Conservation (phyloP, 306 rosid species). For the Notholithocarpus densiflorus region DNA sequence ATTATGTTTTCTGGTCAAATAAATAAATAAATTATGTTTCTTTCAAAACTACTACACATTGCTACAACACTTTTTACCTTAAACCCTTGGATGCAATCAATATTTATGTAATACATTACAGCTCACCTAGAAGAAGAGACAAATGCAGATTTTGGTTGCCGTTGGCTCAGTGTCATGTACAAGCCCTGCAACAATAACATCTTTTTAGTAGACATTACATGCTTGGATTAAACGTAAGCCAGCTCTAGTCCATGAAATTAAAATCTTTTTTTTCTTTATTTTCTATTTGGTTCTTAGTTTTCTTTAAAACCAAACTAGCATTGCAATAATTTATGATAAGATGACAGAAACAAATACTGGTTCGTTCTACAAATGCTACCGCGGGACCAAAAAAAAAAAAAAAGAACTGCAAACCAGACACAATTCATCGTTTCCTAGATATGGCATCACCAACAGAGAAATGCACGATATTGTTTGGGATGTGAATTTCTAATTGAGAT, state of each 20-base stretch:
- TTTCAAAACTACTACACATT: background rate
- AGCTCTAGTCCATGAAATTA: background rate
- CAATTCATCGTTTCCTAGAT: background rate
- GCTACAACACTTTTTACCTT: background rate
- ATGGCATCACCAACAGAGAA: background rate
- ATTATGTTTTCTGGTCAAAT: background rate
- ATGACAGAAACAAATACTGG: too few relatives aligned
- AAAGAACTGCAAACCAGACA: background rate
- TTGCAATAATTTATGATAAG: background rate
- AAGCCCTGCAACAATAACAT: constrained; percentile 67
- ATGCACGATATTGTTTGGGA: background rate
- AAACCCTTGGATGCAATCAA: background rate
- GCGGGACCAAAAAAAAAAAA: background rate
- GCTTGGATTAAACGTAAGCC: background rate
- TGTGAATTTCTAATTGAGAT: background rate
- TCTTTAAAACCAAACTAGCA: background rate
- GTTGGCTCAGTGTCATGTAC: constrained; percentile 82
- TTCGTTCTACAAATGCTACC: background rate
- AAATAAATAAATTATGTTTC: background rate
- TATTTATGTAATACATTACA: constrained; percentile 14
- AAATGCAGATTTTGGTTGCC: constrained; percentile 39
- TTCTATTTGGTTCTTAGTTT: background rate
- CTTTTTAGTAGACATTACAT: constrained; percentile 19
- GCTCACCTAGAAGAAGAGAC: constrained; percentile 22
- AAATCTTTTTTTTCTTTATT: background rate